Base-by-base conservation (phyloP, 1,139 yeast species). In the Meyerozyma guilliermondii region DNA sequence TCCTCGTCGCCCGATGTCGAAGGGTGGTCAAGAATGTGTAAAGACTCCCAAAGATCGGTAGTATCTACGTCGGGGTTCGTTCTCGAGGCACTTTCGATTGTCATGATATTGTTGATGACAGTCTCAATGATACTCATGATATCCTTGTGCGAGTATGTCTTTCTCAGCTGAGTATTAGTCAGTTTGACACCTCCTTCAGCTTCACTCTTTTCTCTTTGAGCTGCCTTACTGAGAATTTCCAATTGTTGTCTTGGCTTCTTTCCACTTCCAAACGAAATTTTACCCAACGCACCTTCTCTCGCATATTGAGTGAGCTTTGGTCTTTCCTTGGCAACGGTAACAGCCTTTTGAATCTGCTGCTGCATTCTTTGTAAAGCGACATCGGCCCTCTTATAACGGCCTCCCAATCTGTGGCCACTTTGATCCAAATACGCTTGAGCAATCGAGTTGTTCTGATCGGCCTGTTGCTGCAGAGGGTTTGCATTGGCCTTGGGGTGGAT, bases 281-380 rank as follows among this genome's bases (percentile, higher is more conserved):
- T 87, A 53, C 98, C 98, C 47, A 91, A 73, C 1, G 96, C 94
- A 53, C 97, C 97, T 58, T 87, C 96, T 54, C 83, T 81, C 41
- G 83, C 81, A 50, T 79, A 73, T 52, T 79, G 85, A 27, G 80
- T 81, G 55, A 77, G 75, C 69, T 83, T 86, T 51, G 95, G 92
- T 59, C 87, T 80, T 57, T 88, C 96, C 59, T 88, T 87, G 31
- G 97, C 97, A 41, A 88, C 94, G 39, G 95, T 87, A 18, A 92
- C 97, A 7, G 98, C 98, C 59, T 87, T 87, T 60, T 91, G 95
- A 44, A 94, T 97, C 67, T 92, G 98, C 59, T 91, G 96, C 68
- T 92, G 98, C 97, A 92, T 91, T 74, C 96, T 83, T 67, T 87
- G 96, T 56, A 91, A 75, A 1, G 97, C 97, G 52, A 91, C 85